Percentiles rank a stretch among this genome's conserved stretches.
Evolutionary conservation across 768 basidiomycete genomes (phyloP).

Genomic region (Artomyces pyxidatus): DNA sequence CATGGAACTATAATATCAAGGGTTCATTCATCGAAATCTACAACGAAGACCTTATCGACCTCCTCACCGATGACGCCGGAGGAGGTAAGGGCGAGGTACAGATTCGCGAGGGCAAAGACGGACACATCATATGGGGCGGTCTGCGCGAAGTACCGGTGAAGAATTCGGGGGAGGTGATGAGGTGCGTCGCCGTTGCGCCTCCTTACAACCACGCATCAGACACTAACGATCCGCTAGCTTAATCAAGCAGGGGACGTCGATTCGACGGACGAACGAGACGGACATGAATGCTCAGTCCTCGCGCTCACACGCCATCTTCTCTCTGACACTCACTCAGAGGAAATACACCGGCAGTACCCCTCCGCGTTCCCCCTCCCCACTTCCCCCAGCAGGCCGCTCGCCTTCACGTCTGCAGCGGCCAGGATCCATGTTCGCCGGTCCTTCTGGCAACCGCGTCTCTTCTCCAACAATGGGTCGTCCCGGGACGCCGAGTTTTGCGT

Average conservation of each 20-base stretch:
- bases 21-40: conserved; percentile 97
- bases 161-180: conserved; percentile 85
- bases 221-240: too few species aligned
- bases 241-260: conserved; percentile 81
- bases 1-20: conserved; percentile 76
- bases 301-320: conserved; percentile 98
- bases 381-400: conserved; percentile 67
- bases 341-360: conserved; percentile 62
- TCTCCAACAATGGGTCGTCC: conserved; percentile 78
- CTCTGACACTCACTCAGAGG: conserved; percentile 87
- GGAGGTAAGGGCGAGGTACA: conserved; percentile 79
- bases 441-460: conserved; percentile 43
- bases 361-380: conserved; percentile 69
- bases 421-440: conserved; percentile 60
- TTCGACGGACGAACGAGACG: conserved; percentile 92
- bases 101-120: conserved; percentile 95
- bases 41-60: conserved; percentile 97
- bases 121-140: conserved; percentile 95
- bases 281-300: conserved; percentile 99
- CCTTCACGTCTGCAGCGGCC: conserved; percentile 74
- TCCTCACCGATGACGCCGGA: conserved; percentile 69
- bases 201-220: too few species aligned
- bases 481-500: conserved; percentile 68
- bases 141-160: conserved; percentile 87
- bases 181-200: conserved; percentile 54